These are phyloP conservation scores for Suillus sp. DNA, from an alignment of 768 basidiomycete genomes.

Conservation along the genomic window DNA sequence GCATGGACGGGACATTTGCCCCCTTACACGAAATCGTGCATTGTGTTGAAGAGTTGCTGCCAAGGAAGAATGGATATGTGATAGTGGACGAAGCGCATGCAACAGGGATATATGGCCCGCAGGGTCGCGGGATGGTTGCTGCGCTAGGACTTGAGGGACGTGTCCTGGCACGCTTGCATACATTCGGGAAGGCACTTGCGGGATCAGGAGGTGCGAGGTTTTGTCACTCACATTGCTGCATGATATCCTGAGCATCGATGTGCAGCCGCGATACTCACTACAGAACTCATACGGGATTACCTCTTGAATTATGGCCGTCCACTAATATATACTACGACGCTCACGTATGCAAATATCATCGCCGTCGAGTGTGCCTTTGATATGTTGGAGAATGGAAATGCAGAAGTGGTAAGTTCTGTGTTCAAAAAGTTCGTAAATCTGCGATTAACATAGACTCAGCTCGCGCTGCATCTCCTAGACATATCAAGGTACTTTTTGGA, in stretches of 20 bases:
- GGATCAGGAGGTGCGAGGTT: slow-evolving; percentile 74
- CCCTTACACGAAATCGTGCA: slow-evolving; percentile 71
- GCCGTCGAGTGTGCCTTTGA: slow-evolving; percentile 81
- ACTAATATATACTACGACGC: slow-evolving; percentile 88
- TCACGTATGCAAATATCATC: slow-evolving; percentile 74
- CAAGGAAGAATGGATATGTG: slow-evolving; percentile 65
- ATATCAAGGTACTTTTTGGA: slow-evolving; percentile 35
- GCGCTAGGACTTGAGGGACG: slow-evolving; percentile 68
- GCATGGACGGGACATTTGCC: slow-evolving; percentile 94
- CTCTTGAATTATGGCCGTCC: slow-evolving; percentile 91
- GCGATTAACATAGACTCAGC: slow-evolving; percentile 38
- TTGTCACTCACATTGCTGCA: slow-evolving; percentile 3
- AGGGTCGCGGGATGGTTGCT: slow-evolving; percentile 75
- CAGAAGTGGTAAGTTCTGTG: slow-evolving; percentile 44
- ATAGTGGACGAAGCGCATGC: slow-evolving; percentile 94
- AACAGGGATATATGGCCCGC: slow-evolving; percentile 83
- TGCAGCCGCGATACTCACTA: slow-evolving; percentile 77
- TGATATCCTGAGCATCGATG: not conserved
- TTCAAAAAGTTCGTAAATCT: slow-evolving; percentile 10
- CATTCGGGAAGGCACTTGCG: slow-evolving; percentile 91
- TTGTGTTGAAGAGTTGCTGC: slow-evolving; percentile 61
- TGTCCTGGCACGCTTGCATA: slow-evolving; percentile 80
- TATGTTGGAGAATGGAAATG: slow-evolving; percentile 67
- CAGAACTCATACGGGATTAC: slow-evolving; percentile 73
- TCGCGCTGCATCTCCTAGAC: slow-evolving; percentile 27